Percentiles rank a stretch among this genome's conserved stretches.
Conservation (phyloP, 2,329 filamentous ascomycete genomes). For the Alternaria consortialis region DNA sequence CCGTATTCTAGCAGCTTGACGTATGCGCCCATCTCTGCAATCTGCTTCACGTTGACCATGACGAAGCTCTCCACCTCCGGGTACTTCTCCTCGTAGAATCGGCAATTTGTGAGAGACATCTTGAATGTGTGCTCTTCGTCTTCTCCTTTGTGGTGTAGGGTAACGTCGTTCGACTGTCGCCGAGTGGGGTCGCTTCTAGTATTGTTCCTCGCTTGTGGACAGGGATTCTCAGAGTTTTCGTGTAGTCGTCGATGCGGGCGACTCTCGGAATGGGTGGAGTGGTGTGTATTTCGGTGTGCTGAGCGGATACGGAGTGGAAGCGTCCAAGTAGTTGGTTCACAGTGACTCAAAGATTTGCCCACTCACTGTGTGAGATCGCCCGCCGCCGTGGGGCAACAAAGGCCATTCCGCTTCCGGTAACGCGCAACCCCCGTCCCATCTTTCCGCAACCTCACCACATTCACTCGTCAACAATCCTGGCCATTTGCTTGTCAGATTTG, state of each 20-base stretch:
- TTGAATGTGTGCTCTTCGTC: conserved; percentile 52
- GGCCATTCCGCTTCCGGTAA: conserved; percentile 7
- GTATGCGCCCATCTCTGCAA: conserved; percentile 99
- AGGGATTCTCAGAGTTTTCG: not conserved
- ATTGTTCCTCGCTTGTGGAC: conserved; percentile 2
- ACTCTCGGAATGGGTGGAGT: not conserved
- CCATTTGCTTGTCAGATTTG: not conserved
- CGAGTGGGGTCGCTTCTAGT: conserved; percentile 11
- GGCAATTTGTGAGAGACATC: conserved; percentile 96
- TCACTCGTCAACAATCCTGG: not conserved
- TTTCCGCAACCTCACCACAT: not conserved
- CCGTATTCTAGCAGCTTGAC: conserved; percentile 97
- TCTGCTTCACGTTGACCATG: conserved; percentile 99
- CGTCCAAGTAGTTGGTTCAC: conserved; percentile 9
- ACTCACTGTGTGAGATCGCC: conserved; percentile 28
- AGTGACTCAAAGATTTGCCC: conserved; percentile 42
- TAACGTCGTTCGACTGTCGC: conserved; percentile 12
- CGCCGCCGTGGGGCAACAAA: conserved; percentile 24
- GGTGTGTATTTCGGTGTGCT: not conserved
- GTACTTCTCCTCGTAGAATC: conserved; percentile 97
- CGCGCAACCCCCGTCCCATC: not conserved
- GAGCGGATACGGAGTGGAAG: conserved; percentile 9
- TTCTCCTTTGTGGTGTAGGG: conserved; percentile 14
- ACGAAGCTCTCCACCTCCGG: conserved; percentile 99
- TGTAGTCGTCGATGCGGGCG: not conserved